Conservation (phyloP, 768 basidiomycete genomes). For the Cystobasidium ongulense region DNA sequence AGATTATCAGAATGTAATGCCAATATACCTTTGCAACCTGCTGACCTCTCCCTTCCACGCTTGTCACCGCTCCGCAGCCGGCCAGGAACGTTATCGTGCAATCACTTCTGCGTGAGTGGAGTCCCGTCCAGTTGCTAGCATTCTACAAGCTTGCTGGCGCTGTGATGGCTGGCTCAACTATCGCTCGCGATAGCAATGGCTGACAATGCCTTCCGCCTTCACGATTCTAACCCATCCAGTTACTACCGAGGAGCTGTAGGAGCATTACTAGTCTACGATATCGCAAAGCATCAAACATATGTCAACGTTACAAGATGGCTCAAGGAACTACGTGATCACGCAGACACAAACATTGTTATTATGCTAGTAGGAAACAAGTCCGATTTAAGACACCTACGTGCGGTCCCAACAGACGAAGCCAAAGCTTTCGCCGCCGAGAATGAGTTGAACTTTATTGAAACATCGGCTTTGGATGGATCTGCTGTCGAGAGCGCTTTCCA, state of each 20-base stretch:
- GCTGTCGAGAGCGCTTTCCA: constrained; percentile 98
- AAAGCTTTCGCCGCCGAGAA: constrained; percentile 75
- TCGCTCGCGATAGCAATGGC: not conserved
- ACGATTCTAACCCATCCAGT: constrained; percentile 47
- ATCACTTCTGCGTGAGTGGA: constrained; percentile 73
- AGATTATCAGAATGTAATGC: not conserved
- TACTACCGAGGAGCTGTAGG: constrained; percentile 97
- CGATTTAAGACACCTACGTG: constrained; percentile 93
- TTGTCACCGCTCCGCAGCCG: constrained; percentile 54
- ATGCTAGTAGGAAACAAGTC: constrained; percentile 97
- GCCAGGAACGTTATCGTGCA: constrained; percentile 93
- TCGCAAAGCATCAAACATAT: constrained; percentile 81
- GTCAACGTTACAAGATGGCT: constrained; percentile 91
- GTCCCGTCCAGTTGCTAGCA: not conserved
- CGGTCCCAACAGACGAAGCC: constrained; percentile 95
- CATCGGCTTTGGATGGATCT: constrained; percentile 97
- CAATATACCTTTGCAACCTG: not conserved
- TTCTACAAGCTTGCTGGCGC: not conserved
- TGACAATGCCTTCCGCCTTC: not conserved
- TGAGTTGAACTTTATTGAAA: constrained; percentile 62
- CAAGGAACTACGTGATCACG: constrained; percentile 93
- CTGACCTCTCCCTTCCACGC: not conserved
- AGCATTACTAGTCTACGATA: constrained; percentile 86
- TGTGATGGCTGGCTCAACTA: not conserved
- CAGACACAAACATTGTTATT: constrained; percentile 50